Percentiles rank a stretch among this genome's conserved stretches.
Conservation (phyloP, 257 asterid species). For the Solanum bulbocastanum region DNA sequence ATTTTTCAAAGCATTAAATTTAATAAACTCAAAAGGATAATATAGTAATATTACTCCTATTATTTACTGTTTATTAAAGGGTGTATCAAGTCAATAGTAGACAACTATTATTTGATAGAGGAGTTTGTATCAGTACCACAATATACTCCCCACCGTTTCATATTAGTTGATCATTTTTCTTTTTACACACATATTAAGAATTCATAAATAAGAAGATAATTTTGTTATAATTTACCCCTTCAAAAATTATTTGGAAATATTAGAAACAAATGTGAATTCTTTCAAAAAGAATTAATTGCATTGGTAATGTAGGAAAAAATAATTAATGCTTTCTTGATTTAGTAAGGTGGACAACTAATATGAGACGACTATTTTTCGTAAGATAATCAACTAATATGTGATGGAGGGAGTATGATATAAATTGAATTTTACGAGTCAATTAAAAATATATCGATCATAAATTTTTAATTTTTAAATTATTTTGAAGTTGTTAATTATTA, state of each 20-base stretch:
- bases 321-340: background rate
- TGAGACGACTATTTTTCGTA: background rate
- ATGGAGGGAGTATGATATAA: background rate
- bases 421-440: background rate
- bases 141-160: background rate
- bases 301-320: background rate
- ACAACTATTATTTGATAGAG: no score
- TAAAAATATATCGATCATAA: background rate
- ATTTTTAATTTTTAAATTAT: no score
- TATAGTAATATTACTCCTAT: background rate
- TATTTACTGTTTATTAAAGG: background rate
- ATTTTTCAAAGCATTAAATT: background rate
- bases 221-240: background rate
- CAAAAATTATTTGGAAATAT: background rate
- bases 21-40: background rate
- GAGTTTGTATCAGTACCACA: background rate
- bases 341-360: background rate
- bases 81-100: background rate
- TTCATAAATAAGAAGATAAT: background rate
- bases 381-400: background rate
- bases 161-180: background rate
- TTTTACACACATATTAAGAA: background rate
- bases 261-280: background rate
- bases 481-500: background rate
- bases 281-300: background rate